Evolutionary conservation across 2,329 filamentous ascomycete species (phyloP), one percentile per base, ranked within the genome.

Genomic region (Aspergillus calidoustus): DNA sequence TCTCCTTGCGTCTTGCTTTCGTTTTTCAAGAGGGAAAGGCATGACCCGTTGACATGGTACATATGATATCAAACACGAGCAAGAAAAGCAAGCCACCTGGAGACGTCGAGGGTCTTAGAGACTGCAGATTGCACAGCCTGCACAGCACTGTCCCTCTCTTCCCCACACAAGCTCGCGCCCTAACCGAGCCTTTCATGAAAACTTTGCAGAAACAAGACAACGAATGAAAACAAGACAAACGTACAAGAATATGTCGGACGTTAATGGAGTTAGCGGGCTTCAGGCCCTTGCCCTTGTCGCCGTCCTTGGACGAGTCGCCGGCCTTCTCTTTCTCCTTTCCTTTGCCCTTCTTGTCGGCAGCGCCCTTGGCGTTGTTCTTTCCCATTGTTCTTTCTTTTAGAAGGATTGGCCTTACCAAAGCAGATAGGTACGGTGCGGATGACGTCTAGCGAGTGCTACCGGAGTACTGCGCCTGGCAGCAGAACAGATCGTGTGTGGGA

Each of bases 231-330:
- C 25, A 54, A 55, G 25, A 31, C 30, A 44, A 44, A 72, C 77
- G 58, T 77, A 83, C 81, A 66, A 89, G 80, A 64, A 89, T 89
- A 74, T 89, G 87, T 44, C 87, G 81, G 55, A 85, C 86, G 70
- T 89, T 89, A 74, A 89, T 87, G n/a, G 82, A 82, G 54, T 83
- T 86, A 5, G 86, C 87, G 7, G 84, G 79, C 71, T 89, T 89
- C 66, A 85, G 76, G 8, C 66, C 71, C 63, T 78, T 77, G 34
- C 71, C 74, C 43, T 73, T 69, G 38, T 67, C 65, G 57, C 74
- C 71, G 15, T 71, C 71, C 31, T 54, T 49, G 9, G 47, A 30
- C 38, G 65, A 63, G 25, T 77, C 77, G 64, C 8, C 43, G 22
- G 31, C 54, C 15, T 50, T 56, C 28, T 58, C 34, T 23, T 53